Evolutionary conservation across 2,329 filamentous ascomycete genomes (phyloP), one percentile per base, ranked within the genome.

Genomic region (Diaporthe sp.): DNA sequence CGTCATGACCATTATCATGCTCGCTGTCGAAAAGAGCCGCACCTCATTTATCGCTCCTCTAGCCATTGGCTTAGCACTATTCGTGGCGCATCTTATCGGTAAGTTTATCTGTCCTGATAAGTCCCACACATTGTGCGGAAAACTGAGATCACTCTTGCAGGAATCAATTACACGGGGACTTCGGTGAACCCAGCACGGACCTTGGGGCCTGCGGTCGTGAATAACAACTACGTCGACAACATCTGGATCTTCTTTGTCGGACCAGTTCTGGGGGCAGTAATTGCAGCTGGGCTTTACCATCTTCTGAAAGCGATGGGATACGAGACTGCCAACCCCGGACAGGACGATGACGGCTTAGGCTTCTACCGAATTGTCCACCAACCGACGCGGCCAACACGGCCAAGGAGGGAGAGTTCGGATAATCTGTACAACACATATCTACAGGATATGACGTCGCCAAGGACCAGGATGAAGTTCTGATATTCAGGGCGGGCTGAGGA

Each of bases 41-140:
- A 88, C 88, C 1, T 92, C 90, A 0, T 92, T 87, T 78, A 83
- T 92, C 9, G 91, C 91, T 0, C 91, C 91, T 0, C 82, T 93
- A 0, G 91, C 89, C 2, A 92, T 93, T 76, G 92, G 91, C 0
- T 80, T 92, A 4, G 83, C 90, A 0, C 84, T 93, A 30, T 92
- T 92, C 79, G 85, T 92, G 42, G 79, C 78, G n/a, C 68, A 81
- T 76, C 73, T 75, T 12, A 70, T 75, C 12, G 73, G 80, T 81
- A 75, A 61, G 77, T 72, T 12, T 19, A 59, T 1, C 25, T 13
- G n/a, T 9, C 44, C 47, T 35, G 30, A 19, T 30, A 22, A 5
- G 12, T 22, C 22, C 1, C 12, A 39, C 1, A 4, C 22, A 1
- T 44, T 25, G 13, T 13, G 4, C 13, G 30, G 27, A 25, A 19